Percentiles rank a stretch among this genome's conserved stretches.
Conservation (phyloP, 2,329 filamentous ascomycete species). For the Kalaharituber pfeilii region DNA sequence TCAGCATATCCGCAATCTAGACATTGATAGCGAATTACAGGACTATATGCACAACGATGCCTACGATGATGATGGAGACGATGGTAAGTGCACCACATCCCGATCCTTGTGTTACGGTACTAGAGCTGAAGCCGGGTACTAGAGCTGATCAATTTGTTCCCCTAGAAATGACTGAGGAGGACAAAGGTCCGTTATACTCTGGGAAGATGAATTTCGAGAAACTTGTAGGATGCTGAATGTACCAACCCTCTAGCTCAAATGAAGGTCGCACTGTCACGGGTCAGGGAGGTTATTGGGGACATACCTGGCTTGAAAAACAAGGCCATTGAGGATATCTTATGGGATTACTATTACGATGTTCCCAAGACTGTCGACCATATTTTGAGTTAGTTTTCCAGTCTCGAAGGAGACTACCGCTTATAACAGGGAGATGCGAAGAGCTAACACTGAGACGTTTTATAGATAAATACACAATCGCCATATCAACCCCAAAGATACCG, state of each 20-base stretch:
- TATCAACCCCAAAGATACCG: background rate
- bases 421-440: constrained; percentile 19
- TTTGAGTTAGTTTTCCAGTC: constrained; percentile 35
- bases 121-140: background rate
- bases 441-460: too few relatives aligned
- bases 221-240: constrained; percentile 4
- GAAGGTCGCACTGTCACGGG: constrained; percentile 21
- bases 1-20: constrained; percentile 27
- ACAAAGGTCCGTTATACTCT: constrained; percentile 22
- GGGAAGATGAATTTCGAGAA: background rate
- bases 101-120: too few relatives aligned
- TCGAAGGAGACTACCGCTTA: constrained; percentile 7
- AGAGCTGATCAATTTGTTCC: background rate
- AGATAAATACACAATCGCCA: too few relatives aligned
- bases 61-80: constrained; percentile 27
- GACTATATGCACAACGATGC: constrained; percentile 35
- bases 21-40: constrained; percentile 34
- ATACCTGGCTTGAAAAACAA: constrained; percentile 36
- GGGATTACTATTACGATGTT: constrained; percentile 92
- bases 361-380: constrained; percentile 71
- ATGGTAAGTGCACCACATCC: constrained; percentile 14
- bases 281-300: constrained; percentile 32
- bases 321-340: constrained; percentile 77
- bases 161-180: constrained; percentile 27
- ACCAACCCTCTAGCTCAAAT: constrained; percentile 19